phyloP scores from a whole-genome alignment of 108 stramenopile species.

The Cyclostephanos invisitatus region DNA sequence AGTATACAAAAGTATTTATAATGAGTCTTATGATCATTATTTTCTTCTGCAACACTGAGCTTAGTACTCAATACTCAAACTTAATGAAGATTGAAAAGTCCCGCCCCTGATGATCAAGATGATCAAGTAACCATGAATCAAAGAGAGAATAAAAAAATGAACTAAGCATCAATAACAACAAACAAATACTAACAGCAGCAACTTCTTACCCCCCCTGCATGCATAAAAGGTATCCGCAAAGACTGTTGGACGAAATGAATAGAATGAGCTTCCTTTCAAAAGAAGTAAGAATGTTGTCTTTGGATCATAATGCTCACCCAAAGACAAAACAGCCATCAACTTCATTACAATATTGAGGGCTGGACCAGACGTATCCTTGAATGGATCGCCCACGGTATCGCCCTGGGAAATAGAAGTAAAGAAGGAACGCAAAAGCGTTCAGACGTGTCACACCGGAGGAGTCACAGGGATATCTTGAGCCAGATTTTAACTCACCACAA shows the following conservation, averaged over 20 bases:
- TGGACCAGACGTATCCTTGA: constrained; percentile 98
- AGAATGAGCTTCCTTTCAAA: not conserved
- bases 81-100: constrained; percentile 36
- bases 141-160: not conserved
- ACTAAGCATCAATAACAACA: not conserved
- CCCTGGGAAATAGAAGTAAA: constrained; percentile 32
- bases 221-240: constrained; percentile 96
- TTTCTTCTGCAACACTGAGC: too few species aligned
- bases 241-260: constrained; percentile 39
- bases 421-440: too few species aligned
- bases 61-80: not conserved
- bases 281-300: not conserved
- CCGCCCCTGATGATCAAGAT: constrained; percentile 26
- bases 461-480: too few species aligned
- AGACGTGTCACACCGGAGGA: too few species aligned
- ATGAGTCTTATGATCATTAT: too few species aligned
- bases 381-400: constrained; percentile 98
- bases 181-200: not conserved
- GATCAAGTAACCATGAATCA: not conserved
- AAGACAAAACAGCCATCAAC: constrained; percentile 95
- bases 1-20: too few species aligned
- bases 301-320: constrained; percentile 25
- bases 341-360: constrained; percentile 99
- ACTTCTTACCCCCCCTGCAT: constrained; percentile 76
- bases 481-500: too few species aligned